Base-by-base conservation (phyloP, 495 filamentous ascomycete species). In the Sphaerosporella brunnea region DNA sequence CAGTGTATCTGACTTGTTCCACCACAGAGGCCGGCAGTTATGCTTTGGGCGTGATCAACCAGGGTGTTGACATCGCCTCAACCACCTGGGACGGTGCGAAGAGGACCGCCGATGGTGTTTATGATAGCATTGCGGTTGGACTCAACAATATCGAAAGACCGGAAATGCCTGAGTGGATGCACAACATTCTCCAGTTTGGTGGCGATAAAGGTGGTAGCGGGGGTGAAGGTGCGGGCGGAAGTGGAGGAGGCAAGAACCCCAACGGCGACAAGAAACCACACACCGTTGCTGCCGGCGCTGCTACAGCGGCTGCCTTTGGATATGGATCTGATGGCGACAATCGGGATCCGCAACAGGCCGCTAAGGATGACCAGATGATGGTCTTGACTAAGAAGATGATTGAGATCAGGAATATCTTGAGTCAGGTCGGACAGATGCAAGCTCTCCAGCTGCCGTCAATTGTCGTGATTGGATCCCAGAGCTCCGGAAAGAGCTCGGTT, bases 361-460 rank as follows among this genome's bases (percentile, higher is more conserved):
- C 86, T 3, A 75, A 80, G 56, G 88, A 99, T 59, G 90, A 99
- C 58, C 90, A 99, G 63, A 99, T 99, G 88, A 99, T 99, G 90
- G 68, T 93, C 53, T 69, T 99, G 62, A 99, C 90, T 0, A 87
- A 87, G 66, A 93, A 93, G 64, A 99, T 99, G 90, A 99, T 99
- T 59, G 88, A 99, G 63, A 96, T 99, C 44, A 69, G 92, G 51
- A 85, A 79, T 52, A 84, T 99, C 34, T 68, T 99, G 4, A 79
- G 88, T 58, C 75, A 78, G 16, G 80, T 99, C 38, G 90, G 90
- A 35, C 86, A 99, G 66, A 87, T 86, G 4, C 80, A 77, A 51
- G 73, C 81, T 10, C 68, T 99, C 32, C 87, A 80, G 3, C 65
- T 96, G 32, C 90, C 90, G 0, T 93, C 90, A 1, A 99, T 99